A percentile compares a stretch with the other conserved stretches of the same genome.
These are phyloP conservation scores for Mycocentrospora acerina DNA, from an alignment of 2,329 filamentous ascomycete genomes.

Conservation along the genomic window DNA sequence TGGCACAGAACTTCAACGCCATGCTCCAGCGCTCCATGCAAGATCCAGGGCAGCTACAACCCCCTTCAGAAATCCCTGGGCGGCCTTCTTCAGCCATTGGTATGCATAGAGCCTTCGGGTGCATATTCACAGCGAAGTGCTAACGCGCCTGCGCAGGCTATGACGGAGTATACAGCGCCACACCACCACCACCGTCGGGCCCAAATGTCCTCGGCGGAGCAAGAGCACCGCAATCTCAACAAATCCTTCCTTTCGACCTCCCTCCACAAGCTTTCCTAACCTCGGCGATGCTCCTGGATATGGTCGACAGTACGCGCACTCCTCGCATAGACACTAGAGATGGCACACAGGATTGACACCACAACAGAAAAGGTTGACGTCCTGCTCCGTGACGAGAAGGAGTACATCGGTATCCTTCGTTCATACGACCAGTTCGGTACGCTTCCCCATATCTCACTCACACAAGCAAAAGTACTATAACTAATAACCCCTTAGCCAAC, in stretches of 20 bases:
- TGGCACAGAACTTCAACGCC: conserved; percentile 37
- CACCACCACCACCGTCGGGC: conserved; percentile 55
- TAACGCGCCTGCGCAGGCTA: conserved; percentile 31
- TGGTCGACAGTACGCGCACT: conserved; percentile 78
- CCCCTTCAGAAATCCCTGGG: conserved; percentile 23
- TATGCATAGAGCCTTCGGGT: conserved; percentile 12
- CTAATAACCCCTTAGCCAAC: conserved; percentile 75
- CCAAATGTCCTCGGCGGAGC: conserved; percentile 34
- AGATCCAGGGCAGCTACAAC: conserved; percentile 26
- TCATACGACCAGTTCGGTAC: conserved; percentile 98
- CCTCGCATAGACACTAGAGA: conserved; percentile 6
- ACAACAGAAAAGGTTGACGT: conserved; percentile 87
- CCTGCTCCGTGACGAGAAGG: conserved; percentile 87
- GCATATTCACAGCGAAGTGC: conserved; percentile 6
- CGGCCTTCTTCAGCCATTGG: conserved; percentile 29
- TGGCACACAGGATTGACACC: conserved; percentile 14
- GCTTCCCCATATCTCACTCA: not conserved
- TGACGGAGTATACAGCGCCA: conserved; percentile 39
- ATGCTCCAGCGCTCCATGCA: conserved; percentile 42
- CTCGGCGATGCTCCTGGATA: conserved; percentile 88
- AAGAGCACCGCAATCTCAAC: conserved; percentile 21
- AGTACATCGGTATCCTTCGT: conserved; percentile 86
- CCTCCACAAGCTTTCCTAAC: conserved; percentile 98
- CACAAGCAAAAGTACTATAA: conserved; percentile 8
- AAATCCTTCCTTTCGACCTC: conserved; percentile 47